Evolutionary conservation across 352 stramenopile genomes (phyloP), one percentile per base, ranked within the genome.

Genomic region (Pythium chondricola): DNA sequence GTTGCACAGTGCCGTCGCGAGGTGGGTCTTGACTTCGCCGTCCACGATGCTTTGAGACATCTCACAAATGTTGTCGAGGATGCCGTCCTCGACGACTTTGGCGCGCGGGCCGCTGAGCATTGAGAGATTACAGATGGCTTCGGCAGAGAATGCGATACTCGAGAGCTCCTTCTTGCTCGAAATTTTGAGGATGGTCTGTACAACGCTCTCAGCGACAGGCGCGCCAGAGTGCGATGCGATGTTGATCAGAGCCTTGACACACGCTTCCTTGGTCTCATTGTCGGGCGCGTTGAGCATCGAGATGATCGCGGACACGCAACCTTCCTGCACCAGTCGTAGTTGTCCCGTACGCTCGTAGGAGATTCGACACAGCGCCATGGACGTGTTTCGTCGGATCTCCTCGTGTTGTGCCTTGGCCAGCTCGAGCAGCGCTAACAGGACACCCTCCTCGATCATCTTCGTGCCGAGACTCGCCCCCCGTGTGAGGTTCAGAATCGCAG

Each of bases 211-310:
- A 1, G 78, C 69, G 0, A 92, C 75, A 0, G 69, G 45, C 0
- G 71, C 49, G 20, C 74, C 74, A 2, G 76, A 86, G 22, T 77
- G 66, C 3, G 75, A 90, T 2, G 78, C 75, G 27, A 92, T 88
- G 58, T 92, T 92, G 53, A 92, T 82, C n/a, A 90, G 65, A 7
- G 81, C 67, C 48, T 90, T 92, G n/a, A 92, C 67, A 33, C 81
- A 88, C 1, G 81, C 74, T 47, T 92, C 81, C 47, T 90, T 92
- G 1, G 81, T 90, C 31, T 86, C 75, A n/a, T 69, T 57, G 36
- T 92, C 81, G 0, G 81, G 63, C 9, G 80, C 72, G 55, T 92
- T 92, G 22, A 92, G 66, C 81, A 92, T 90, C 13, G 77, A 89
- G 14, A 92, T 65, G 48, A 92, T 87, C 20, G 81, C 81, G 3